Evolutionary conservation across 202 grass and related monocot species (phyloP).

Genomic region (Digitaria exilis): DNA sequence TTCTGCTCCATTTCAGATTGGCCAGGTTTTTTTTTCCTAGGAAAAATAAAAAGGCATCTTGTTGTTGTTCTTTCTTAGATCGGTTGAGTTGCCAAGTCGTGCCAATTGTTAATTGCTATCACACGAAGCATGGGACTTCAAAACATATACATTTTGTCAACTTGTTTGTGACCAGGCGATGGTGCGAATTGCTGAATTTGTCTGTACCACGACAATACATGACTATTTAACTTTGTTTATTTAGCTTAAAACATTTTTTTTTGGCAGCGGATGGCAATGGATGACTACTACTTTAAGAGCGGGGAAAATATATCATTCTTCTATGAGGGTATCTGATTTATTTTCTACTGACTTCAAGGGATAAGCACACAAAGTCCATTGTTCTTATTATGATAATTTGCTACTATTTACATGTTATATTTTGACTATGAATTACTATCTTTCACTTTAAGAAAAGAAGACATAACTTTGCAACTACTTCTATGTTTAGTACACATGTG

Average conservation of each 20-base stretch:
- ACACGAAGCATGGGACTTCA: neutral
- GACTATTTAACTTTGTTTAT: too few species aligned
- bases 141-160: neutral
- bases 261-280: neutral
- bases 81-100: too few species aligned
- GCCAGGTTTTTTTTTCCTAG: too few species aligned
- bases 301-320: conserved; percentile 95
- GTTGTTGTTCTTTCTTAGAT: too few species aligned
- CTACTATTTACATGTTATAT: neutral
- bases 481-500: neutral
- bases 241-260: conserved; percentile 32
- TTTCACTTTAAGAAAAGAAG: neutral
- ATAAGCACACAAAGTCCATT: neutral
- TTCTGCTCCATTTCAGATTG: too few species aligned
- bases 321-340: conserved; percentile 72
- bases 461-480: neutral
- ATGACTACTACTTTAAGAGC: conserved; percentile 83
- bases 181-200: neutral
- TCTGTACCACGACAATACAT: too few species aligned
- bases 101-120: neutral
- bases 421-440: neutral
- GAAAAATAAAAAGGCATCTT: too few species aligned
- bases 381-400: neutral
- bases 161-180: neutral
- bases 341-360: neutral